Conservation (phyloP, 495 filamentous ascomycete species). For the Achaetomiella virescens region DNA sequence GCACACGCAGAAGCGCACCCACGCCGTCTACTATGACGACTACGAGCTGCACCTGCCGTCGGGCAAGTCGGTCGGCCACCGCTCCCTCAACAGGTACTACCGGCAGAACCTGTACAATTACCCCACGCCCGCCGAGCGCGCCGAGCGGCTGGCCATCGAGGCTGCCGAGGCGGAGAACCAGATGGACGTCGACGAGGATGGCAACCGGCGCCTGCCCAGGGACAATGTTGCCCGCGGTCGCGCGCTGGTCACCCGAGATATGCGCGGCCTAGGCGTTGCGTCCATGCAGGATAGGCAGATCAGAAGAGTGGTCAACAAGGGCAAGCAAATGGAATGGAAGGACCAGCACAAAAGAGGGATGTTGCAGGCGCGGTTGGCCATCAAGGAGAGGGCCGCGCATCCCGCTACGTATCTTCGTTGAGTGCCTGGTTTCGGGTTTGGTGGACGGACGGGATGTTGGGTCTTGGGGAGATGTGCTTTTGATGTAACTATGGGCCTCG, state of each 20-base stretch:
- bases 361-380: conserved; percentile 18
- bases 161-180: conserved; percentile 26
- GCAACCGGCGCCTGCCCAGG: conserved; percentile 1
- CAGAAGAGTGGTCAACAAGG: conserved; percentile 20
- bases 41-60: conserved; percentile 92
- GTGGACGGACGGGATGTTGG: neutral
- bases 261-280: conserved; percentile 22
- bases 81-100: conserved; percentile 77
- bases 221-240: conserved; percentile 15
- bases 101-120: conserved; percentile 87
- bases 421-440: neutral
- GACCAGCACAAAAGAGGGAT: conserved; percentile 17
- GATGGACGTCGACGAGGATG: conserved; percentile 27
- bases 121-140: conserved; percentile 62
- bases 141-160: conserved; percentile 51
- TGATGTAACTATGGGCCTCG: neutral
- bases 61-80: conserved; percentile 83
- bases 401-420: conserved; percentile 26
- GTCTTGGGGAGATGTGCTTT: neutral
- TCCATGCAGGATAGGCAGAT: conserved; percentile 12
- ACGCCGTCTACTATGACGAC: conserved; percentile 79
- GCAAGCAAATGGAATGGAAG: conserved; percentile 22
- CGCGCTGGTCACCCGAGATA: conserved; percentile 21
- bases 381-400: conserved; percentile 29
- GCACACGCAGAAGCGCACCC: conserved; percentile 56